Conservation (phyloP, 352 stramenopile species). For the Globisporangium alternatum region DNA sequence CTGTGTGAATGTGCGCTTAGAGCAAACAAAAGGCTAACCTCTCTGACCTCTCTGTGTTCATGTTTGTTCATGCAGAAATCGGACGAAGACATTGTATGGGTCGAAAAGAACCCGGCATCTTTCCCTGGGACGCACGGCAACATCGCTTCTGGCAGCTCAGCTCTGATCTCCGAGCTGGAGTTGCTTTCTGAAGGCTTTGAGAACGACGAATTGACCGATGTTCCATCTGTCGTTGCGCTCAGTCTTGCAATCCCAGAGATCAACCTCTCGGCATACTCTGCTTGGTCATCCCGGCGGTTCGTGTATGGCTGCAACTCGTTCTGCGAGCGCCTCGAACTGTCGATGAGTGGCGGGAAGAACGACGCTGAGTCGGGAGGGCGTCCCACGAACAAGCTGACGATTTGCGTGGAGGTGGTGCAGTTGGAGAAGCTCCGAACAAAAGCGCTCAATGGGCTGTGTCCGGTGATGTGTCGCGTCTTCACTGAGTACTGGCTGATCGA, state of each 20-base stretch:
- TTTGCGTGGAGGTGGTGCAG: constrained; percentile 56
- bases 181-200: constrained; percentile 49
- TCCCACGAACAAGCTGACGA: constrained; percentile 51
- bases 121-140: constrained; percentile 59
- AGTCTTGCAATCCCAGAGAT: constrained; percentile 72
- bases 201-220: constrained; percentile 32
- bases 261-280: constrained; percentile 46
- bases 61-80: constrained; percentile 47
- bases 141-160: constrained; percentile 52
- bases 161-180: constrained; percentile 66
- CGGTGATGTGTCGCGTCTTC: constrained; percentile 68
- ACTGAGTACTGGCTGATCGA: constrained; percentile 87
- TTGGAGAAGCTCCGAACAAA: constrained; percentile 46
- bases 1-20: constrained; percentile 15
- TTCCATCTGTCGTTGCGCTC: constrained; percentile 63
- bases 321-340: constrained; percentile 68
- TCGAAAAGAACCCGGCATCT: constrained; percentile 59
- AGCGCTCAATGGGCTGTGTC: constrained; percentile 44
- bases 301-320: constrained; percentile 67
- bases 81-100: constrained; percentile 55
- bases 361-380: constrained; percentile 18
- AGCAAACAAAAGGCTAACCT: constrained; percentile 1
- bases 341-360: constrained; percentile 34
- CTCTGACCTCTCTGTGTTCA: constrained; percentile 15
- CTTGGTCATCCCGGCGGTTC: constrained; percentile 53